Evolutionary conservation across 2,329 filamentous ascomycete species (phyloP).

Genomic region (Diaporthe sp.): DNA sequence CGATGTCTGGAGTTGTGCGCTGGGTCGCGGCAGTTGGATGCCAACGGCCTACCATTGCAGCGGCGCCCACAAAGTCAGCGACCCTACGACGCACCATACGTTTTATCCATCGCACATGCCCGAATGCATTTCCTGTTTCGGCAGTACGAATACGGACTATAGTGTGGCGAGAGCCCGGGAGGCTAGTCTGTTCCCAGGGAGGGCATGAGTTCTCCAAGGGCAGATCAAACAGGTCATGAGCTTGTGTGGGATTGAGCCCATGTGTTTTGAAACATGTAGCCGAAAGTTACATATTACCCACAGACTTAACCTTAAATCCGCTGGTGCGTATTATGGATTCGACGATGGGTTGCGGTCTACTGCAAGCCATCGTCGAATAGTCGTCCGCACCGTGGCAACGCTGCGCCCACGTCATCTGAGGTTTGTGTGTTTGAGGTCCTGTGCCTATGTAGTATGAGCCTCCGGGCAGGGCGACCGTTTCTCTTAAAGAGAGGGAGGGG

Average conservation of each 20-base stretch:
- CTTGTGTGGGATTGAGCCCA: conserved; percentile 18
- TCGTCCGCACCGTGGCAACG: background rate
- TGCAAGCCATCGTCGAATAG: background rate
- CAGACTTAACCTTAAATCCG: background rate
- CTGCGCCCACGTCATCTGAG: conserved; percentile 14
- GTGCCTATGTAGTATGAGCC: background rate
- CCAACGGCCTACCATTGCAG: background rate
- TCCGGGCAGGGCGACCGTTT: background rate
- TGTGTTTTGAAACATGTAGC: conserved; percentile 28
- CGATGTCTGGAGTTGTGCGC: background rate
- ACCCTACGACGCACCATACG: conserved; percentile 21
- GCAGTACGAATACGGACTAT: conserved; percentile 3
- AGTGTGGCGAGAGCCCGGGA: conserved; percentile 44
- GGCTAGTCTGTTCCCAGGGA: background rate
- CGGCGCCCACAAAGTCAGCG: background rate
- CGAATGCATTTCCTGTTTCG: background rate
- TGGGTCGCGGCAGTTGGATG: background rate
- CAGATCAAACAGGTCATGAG: conserved; percentile 20
- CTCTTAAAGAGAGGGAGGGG: conserved; percentile 2
- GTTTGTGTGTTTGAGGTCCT: background rate
- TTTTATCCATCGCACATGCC: conserved; percentile 8
- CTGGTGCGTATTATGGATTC: background rate
- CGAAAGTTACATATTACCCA: conserved; percentile 8
- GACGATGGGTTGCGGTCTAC: background rate
- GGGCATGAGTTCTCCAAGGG: background rate